Percentiles rank a stretch among this genome's conserved stretches.
phyloP scores from a whole-genome alignment of 176 grass and related monocot species.

The Oryza nivara region DNA sequence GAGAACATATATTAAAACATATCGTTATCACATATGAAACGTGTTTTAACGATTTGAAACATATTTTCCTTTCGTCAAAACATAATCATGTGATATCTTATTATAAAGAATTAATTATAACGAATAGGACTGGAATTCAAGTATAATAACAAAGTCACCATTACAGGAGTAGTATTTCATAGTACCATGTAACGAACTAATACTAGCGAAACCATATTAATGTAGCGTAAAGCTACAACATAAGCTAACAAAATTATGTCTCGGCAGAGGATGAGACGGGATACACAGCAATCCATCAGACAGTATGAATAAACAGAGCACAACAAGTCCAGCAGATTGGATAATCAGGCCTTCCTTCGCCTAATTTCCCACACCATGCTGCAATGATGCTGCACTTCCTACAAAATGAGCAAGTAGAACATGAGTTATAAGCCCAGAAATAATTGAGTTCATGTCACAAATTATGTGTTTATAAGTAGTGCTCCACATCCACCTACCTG shows the following conservation, averaged over 20 bases:
- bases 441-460: not conserved
- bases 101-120: too few relatives aligned
- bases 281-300: not conserved
- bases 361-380: not conserved
- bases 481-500: constrained; percentile 8
- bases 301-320: not conserved
- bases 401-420: not conserved
- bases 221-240: not conserved
- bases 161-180: too few relatives aligned
- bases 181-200: not conserved
- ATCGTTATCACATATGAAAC: too few relatives aligned
- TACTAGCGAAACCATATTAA: not conserved
- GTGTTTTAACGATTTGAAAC: too few relatives aligned
- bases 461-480: not conserved
- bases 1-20: too few relatives aligned
- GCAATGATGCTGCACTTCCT: not conserved
- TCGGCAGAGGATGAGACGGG: not conserved
- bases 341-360: not conserved
- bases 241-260: constrained; percentile 29
- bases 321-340: not conserved
- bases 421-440: not conserved
- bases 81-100: too few relatives aligned
- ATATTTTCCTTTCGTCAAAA: too few relatives aligned
- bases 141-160: too few relatives aligned
- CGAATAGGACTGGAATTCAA: not conserved